Evolutionary conservation across 2,329 filamentous ascomycete species (phyloP).

Genomic region (Aspergillus sp.): DNA sequence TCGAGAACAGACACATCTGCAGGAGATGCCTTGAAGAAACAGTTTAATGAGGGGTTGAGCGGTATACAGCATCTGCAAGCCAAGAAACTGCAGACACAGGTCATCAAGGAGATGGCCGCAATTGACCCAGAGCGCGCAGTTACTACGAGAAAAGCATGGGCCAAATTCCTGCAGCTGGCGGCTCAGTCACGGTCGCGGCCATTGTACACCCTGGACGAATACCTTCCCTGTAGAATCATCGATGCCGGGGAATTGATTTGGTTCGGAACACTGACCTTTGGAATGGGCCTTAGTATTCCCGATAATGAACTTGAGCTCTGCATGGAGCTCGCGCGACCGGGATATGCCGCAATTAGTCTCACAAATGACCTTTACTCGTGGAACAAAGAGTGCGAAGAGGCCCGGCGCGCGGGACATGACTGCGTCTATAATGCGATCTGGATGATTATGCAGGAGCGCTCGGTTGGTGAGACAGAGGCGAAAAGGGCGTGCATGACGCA

Average conservation of each 20-base stretch:
- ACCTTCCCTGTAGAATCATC: not conserved
- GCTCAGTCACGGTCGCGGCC: not conserved
- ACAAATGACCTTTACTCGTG: conserved; percentile 1
- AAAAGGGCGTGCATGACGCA: not conserved
- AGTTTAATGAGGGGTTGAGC: no score
- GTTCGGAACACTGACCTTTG: no score
- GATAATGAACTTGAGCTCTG: no score
- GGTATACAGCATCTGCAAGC: not conserved
- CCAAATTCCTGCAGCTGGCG: not conserved
- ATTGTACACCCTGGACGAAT: not conserved
- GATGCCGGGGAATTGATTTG: not conserved
- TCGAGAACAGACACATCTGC: no score
- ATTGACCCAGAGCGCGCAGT: not conserved
- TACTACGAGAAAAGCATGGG: not conserved
- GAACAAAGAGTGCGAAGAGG: not conserved
- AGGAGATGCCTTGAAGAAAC: no score
- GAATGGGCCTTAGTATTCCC: no score
- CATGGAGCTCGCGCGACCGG: not conserved
- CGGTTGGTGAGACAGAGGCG: not conserved
- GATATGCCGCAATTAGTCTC: not conserved
- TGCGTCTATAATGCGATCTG: not conserved
- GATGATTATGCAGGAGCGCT: not conserved
- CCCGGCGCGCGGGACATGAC: not conserved
- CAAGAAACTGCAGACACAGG: not conserved
- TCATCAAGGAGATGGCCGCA: not conserved